Base-by-base conservation (phyloP, 1,139 yeast species). In the Candida anutae region DNA sequence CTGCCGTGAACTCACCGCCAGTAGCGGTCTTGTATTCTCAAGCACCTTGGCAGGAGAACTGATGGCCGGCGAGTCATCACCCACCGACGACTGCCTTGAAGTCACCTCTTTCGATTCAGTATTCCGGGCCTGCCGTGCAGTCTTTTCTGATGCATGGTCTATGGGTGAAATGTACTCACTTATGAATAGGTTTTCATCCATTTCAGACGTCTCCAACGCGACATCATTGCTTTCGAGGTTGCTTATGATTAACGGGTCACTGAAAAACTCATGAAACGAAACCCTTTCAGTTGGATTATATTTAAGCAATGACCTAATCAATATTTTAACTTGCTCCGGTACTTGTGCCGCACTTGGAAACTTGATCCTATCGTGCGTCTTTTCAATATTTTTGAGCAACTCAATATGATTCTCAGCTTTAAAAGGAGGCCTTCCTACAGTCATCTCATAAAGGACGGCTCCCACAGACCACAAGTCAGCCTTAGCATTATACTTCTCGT, bases 381-480 rank as follows among this genome's bases (percentile, higher is more conserved):
- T 75, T 50, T 88, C 94, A 37, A 90, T 90, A 46, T 77, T 82
- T 50, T 81, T 78, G 46, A 84, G 69, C 33, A 90, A 65, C 48
- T 90, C 97, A 37, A 90, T 77, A 49, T 88, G 97, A 48, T 88
- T 90, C 4, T 81, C 76, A 3, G 98, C 98, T 38, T 81, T 76
- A 53, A 88, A 90, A 1, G 98, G 98, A 2, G 98, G 96, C 48
- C 73, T 80, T 6, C 98, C 97, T 17, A 83, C 88, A 10, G 85
- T 71, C 95, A 90, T 87, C 54, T 90, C 98, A 52, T 80, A 90
- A 11, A 87, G 59, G 0, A 90, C 97, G 1, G 97, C 94, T 4
- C 98, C 98, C 4, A 90, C 95, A 2, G 96, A 85, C 98, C 98
- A 90, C 38, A 90, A 60, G 51, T 90, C 98, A 1, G 96, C 97